Conservation (phyloP, 805 yeast genomes). For the Starmera amethionina region DNA sequence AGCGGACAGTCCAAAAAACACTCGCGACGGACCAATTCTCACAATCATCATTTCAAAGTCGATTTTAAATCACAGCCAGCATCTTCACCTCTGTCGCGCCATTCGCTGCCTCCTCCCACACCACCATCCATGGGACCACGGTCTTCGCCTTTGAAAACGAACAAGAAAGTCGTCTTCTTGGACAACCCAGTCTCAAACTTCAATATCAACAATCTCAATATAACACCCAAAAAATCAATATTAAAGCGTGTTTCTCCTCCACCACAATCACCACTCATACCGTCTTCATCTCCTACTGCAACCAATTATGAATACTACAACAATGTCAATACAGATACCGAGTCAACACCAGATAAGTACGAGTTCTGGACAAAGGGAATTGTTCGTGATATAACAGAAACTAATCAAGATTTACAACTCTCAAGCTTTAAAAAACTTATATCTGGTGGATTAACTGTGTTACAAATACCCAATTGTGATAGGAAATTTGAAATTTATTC, state of each 20-base stretch:
- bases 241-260: neutral
- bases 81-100: neutral
- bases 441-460: slow-evolving; percentile 13
- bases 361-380: slow-evolving; percentile 19
- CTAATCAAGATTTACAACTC: slow-evolving; percentile 4
- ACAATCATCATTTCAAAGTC: no score
- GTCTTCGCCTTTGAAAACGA: neutral
- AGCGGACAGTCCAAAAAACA: no score
- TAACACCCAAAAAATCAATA: neutral
- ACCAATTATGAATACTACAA: neutral
- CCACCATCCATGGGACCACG: neutral
- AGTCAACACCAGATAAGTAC: slow-evolving; percentile 1
- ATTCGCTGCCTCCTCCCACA: neutral
- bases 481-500: slow-evolving; percentile 19
- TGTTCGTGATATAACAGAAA: slow-evolving; percentile 9
- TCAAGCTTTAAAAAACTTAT: slow-evolving; percentile 8
- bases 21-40: no score
- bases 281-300: neutral
- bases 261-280: neutral
- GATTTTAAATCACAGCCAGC: neutral
- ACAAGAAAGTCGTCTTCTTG: neutral
- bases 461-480: slow-evolving; percentile 5
- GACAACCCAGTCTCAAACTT: neutral
- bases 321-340: neutral
- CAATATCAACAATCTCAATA: no score